Percentiles rank a stretch among this genome's conserved stretches.
Conservation (phyloP, 331 rosid species). For the Spiraea crenata region DNA sequence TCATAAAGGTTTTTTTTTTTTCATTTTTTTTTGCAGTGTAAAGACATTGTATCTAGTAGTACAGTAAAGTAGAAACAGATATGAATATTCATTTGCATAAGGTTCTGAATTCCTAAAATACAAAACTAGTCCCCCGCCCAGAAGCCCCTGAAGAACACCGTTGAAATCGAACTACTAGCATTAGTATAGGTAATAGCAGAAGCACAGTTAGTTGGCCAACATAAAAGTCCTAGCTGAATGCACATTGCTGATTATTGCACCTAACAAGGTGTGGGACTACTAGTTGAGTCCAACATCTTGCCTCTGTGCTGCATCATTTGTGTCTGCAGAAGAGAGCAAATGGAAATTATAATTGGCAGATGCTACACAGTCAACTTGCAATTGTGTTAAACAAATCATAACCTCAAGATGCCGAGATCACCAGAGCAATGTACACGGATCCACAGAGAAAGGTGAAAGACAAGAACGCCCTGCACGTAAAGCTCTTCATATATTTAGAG, state of each 20-base stretch:
- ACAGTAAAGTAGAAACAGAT: slow-evolving; percentile 27
- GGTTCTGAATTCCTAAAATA: slow-evolving; percentile 51
- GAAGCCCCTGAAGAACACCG: slow-evolving; percentile 34
- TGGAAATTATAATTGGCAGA: not conserved
- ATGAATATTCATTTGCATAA: not conserved
- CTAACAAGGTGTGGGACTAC: slow-evolving; percentile 47
- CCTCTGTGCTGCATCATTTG: slow-evolving; percentile 69
- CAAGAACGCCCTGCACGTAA: slow-evolving; percentile 19
- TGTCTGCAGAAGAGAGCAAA: slow-evolving; percentile 45
- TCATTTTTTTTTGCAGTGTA: too few relatives aligned
- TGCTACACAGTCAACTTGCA: too few relatives aligned
- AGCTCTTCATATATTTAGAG: not conserved
- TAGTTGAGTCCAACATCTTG: slow-evolving; percentile 43
- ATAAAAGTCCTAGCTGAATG: slow-evolving; percentile 74
- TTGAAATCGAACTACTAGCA: slow-evolving; percentile 32
- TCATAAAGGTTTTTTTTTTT: not conserved
- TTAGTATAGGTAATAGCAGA: slow-evolving; percentile 41
- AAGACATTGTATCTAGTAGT: not conserved
- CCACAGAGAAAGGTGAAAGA: slow-evolving; percentile 32
- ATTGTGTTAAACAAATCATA: not conserved
- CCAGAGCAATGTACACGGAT: slow-evolving; percentile 37
- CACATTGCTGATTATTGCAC: slow-evolving; percentile 79
- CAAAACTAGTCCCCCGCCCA: slow-evolving; percentile 40
- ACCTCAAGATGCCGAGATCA: slow-evolving; percentile 26
- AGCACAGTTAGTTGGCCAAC: slow-evolving; percentile 60